Conservation (phyloP, 257 asterid genomes). For the Thymus quinquecostatus region DNA sequence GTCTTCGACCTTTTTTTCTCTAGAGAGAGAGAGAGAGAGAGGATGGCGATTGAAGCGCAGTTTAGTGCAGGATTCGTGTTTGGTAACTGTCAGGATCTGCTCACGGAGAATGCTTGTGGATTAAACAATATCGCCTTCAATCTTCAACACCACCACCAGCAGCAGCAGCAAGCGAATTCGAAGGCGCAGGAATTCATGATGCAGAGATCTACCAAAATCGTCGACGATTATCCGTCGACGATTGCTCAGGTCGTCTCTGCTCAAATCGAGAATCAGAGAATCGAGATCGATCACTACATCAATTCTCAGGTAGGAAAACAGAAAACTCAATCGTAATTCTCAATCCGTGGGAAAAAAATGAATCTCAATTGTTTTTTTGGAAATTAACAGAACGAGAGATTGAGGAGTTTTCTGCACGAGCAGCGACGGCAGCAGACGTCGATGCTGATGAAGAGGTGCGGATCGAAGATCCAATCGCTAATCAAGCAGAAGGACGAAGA, state of each 20-base stretch:
- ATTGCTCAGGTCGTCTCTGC: constrained; percentile 32
- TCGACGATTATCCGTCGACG: constrained; percentile 27
- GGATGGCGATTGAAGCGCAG: constrained; percentile 74
- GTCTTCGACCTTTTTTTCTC: background rate
- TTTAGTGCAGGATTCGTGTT: constrained; percentile 43
- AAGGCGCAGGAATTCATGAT: constrained; percentile 14
- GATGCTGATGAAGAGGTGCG: constrained; percentile 46
- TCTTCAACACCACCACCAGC: constrained; percentile 6
- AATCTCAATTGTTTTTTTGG: background rate
- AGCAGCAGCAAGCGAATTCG: background rate
- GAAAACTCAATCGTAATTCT: too few species aligned
- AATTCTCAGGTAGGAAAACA: constrained; percentile 48
- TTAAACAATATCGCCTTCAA: constrained; percentile 35
- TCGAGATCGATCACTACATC: constrained; percentile 60
- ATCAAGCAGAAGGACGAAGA: constrained; percentile 67
- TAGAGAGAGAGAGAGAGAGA: background rate
- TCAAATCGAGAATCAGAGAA: constrained; percentile 49
- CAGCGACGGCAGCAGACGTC: constrained; percentile 50
- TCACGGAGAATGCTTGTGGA: constrained; percentile 49
- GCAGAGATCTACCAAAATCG: constrained; percentile 23
- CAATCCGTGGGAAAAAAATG: too few species aligned
- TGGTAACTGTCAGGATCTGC: constrained; percentile 43
- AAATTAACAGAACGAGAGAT: constrained; percentile 60
- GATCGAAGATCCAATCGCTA: constrained; percentile 45
- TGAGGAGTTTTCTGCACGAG: constrained; percentile 58